Conservation (phyloP, 2,329 filamentous ascomycete species). For the Reticulascus tulasneorum region DNA sequence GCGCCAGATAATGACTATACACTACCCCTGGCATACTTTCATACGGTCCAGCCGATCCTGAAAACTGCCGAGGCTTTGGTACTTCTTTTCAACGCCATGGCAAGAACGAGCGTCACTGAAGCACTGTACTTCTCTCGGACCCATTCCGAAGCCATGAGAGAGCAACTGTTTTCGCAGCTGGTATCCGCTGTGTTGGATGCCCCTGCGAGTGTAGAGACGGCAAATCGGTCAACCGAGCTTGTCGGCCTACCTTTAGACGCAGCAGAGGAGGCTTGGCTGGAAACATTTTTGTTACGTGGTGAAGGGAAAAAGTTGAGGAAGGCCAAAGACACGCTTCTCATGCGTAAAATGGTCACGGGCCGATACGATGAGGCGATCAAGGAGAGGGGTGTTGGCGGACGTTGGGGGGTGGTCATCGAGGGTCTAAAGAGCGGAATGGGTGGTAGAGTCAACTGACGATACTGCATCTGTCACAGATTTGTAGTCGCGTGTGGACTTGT, state of each 20-base stretch:
- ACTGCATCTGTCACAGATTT: too few species aligned
- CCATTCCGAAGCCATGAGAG: slow-evolving; percentile 58
- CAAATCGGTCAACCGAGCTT: slow-evolving; percentile 62
- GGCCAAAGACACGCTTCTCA: slow-evolving; percentile 69
- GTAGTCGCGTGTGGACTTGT: too few species aligned
- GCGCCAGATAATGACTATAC: slow-evolving; percentile 56
- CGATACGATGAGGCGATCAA: slow-evolving; percentile 45
- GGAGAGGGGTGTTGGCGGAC: slow-evolving; percentile 37
- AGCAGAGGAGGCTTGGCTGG: slow-evolving; percentile 71
- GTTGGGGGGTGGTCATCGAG: slow-evolving; percentile 48
- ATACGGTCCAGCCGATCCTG: slow-evolving; percentile 71
- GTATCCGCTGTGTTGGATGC: slow-evolving; percentile 53
- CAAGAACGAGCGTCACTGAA: slow-evolving; percentile 63
- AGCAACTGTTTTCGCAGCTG: slow-evolving; percentile 63
- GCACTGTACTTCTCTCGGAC: slow-evolving; percentile 70
- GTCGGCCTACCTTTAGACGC: slow-evolving; percentile 68
- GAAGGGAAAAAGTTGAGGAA: slow-evolving; percentile 61
- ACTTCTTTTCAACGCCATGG: slow-evolving; percentile 66
- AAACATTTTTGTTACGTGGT: slow-evolving; percentile 61
- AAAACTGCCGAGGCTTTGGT: slow-evolving; percentile 57
- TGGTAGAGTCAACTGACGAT: too few species aligned
- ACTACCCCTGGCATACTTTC: slow-evolving; percentile 73
- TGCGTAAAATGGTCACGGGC: slow-evolving; percentile 68
- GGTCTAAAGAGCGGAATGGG: slow-evolving; percentile 44
- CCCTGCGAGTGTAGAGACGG: slow-evolving; percentile 32